These are phyloP conservation scores for Colletotrichum higginsianum DNA, from an alignment of 2,329 filamentous ascomycete species.

Conservation along the genomic window DNA sequence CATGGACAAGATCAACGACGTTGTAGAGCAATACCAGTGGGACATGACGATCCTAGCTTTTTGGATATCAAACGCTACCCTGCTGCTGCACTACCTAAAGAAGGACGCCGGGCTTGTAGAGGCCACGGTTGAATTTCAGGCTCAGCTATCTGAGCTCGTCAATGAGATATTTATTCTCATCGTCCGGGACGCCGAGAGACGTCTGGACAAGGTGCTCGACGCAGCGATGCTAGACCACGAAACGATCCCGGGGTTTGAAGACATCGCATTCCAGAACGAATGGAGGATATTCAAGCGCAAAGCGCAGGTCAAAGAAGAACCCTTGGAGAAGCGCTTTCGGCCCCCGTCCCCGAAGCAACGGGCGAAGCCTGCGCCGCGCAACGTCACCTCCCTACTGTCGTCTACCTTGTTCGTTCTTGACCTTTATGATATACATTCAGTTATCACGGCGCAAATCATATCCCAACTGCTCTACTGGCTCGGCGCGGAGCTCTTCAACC, in stretches of 20 bases:
- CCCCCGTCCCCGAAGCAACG: constrained; percentile 94
- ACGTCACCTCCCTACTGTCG: constrained; percentile 94
- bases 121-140: constrained; percentile 78
- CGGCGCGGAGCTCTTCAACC: constrained; percentile 95
- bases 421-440: constrained; percentile 98
- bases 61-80: constrained; percentile 97
- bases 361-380: constrained; percentile 92
- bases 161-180: constrained; percentile 99
- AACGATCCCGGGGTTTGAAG: constrained; percentile 96
- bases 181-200: constrained; percentile 93
- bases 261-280: constrained; percentile 97
- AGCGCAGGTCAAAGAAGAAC: constrained; percentile 89
- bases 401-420: constrained; percentile 98
- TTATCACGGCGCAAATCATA: constrained; percentile 92
- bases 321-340: constrained; percentile 89
- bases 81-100: constrained; percentile 96
- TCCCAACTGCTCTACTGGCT: constrained; percentile 97
- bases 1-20: constrained; percentile 96
- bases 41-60: constrained; percentile 99
- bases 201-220: constrained; percentile 96
- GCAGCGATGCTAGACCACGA: constrained; percentile 97
- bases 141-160: constrained; percentile 92
- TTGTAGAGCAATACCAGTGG: constrained; percentile 97
- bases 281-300: constrained; percentile 98
- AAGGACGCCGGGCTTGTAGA: constrained; percentile 64